Base-by-base conservation (phyloP, 2,329 filamentous ascomycete genomes). In the Colletotrichum aenigma region DNA sequence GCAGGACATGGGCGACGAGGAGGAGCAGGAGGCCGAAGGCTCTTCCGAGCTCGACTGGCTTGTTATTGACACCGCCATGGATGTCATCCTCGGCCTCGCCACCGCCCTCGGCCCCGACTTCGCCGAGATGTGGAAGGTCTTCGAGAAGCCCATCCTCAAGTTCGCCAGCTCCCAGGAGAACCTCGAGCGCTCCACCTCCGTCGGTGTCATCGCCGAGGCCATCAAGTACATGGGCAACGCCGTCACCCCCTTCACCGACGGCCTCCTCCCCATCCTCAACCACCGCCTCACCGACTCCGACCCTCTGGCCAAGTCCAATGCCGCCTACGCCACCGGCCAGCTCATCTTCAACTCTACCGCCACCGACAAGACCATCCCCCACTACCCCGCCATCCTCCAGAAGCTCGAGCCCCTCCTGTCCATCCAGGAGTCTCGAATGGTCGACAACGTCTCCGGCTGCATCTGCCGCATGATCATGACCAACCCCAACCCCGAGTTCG, bases 41-140 rank as follows among this genome's bases (percentile, higher is more conserved):
- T 94, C 94, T 34, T 98, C 96, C 4, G 97, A 99, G 87, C 98
- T 98, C 81, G 97, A 98, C 88, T 98, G 97, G 97, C 91, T 98
- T 21, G 94, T 98, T 67, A 94, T 98, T 70, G 97, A 99, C 87
- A 98, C 96, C 12, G 96, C 95, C 43, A 91, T 98, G 71, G 97
- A 98, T 79, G 95, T 98, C 62, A 89, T 98, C 66, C 95, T 95
- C 67, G 95, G 95, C 48, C 91, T 98, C 55, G 93, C 96, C 24
- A 92, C 92, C 62, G 95, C 95, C 36, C 92, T 98, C 16, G 97
- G 97, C 52, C 85, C 90, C 26, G 92, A 93, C 79, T 98, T 98
- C 81, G 90, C 90, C 71, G 94, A 98, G 87, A 89, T 98, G 77
- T 98, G 96, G 95, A 97, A 98, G 89, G 93, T 98, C 80, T 98